phyloP scores from a whole-genome alignment of 352 stramenopile species.

The Globisporangium parvum region DNA sequence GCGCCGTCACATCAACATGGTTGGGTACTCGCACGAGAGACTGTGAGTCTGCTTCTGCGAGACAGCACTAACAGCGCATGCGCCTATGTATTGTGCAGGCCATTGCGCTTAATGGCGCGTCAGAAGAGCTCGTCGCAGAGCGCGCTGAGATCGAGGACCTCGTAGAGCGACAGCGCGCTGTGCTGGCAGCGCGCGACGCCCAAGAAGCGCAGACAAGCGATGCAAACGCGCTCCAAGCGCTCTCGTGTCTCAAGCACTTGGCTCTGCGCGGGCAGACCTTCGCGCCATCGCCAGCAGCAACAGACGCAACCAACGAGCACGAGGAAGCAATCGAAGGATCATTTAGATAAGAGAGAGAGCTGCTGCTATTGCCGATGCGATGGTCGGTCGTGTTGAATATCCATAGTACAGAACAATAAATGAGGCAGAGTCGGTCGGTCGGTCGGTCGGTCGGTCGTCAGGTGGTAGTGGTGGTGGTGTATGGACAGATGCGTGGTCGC shows the following conservation, averaged over 20 bases:
- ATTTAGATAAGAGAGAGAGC: background rate
- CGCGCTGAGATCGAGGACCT: conserved; percentile 39
- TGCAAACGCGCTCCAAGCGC: conserved; percentile 47
- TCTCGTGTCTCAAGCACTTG: conserved; percentile 69
- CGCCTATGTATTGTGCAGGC: conserved; percentile 21
- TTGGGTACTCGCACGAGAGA: conserved; percentile 7
- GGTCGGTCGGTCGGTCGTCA: too few species aligned
- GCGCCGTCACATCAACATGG: conserved; percentile 36
- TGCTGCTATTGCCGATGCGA: too few species aligned
- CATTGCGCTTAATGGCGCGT: conserved; percentile 29
- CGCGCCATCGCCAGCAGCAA: background rate
- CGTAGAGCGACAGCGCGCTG: conserved; percentile 25
- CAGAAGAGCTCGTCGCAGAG: conserved; percentile 42
- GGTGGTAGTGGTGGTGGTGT: background rate
- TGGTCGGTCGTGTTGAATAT: too few species aligned
- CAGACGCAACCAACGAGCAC: background rate
- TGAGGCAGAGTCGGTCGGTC: too few species aligned
- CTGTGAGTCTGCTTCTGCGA: too few species aligned
- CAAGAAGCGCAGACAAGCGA: conserved; percentile 30
- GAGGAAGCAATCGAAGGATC: background rate
- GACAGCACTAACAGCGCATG: too few species aligned
- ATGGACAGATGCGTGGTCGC: background rate
- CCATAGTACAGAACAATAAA: too few species aligned
- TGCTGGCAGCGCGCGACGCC: conserved; percentile 36
- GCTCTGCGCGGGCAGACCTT: conserved; percentile 37